Percentiles rank a stretch among this genome's conserved stretches.
phyloP scores from a whole-genome alignment of 305 asterid species.

The Solanum hybrid region DNA sequence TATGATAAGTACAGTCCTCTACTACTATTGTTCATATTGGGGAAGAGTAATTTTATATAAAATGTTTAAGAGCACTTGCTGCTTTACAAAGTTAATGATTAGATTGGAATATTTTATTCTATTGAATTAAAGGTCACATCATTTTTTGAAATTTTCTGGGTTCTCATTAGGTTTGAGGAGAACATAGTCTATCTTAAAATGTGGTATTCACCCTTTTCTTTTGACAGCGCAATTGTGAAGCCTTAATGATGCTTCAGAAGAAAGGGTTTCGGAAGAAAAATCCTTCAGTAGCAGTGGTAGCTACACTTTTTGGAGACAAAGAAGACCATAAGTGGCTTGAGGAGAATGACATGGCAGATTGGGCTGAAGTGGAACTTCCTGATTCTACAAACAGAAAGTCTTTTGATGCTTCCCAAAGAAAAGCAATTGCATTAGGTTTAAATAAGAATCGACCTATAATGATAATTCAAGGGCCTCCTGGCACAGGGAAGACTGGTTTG shows the following conservation, averaged over 20 bases:
- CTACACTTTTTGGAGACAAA: conserved; percentile 80
- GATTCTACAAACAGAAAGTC: conserved; percentile 34
- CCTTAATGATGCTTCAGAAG: conserved; percentile 96
- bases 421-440: conserved; percentile 83
- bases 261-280: conserved; percentile 87
- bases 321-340: conserved; percentile 63
- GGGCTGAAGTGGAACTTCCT: conserved; percentile 52
- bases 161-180: not conserved
- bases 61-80: not conserved
- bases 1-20: not conserved
- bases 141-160: not conserved
- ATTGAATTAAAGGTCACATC: not conserved
- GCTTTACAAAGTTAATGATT: not conserved
- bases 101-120: not conserved
- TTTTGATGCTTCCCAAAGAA: conserved; percentile 63
- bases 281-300: conserved; percentile 69
- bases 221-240: conserved; percentile 96
- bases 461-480: conserved; percentile 94
- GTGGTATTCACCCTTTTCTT: not conserved
- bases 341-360: conserved; percentile 50
- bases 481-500: conserved; percentile 89
- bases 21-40: not conserved
- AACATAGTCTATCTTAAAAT: not conserved
- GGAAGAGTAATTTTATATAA: not conserved
- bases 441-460: conserved; percentile 79